Conservation (phyloP, 192 early-diverging fungal species). For the Linderina pennispora region DNA sequence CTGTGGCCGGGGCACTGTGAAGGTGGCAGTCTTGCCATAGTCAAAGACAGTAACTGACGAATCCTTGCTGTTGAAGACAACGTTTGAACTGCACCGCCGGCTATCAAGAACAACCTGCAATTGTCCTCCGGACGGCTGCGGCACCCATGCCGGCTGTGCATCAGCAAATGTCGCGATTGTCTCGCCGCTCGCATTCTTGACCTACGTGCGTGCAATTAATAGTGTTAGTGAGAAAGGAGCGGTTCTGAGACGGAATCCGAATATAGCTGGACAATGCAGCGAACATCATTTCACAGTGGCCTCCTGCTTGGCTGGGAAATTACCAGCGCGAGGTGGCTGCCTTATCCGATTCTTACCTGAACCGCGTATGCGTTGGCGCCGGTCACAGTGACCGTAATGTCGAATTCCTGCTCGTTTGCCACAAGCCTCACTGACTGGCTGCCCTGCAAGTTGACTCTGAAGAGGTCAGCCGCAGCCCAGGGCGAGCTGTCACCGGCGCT, state of each 20-base stretch:
- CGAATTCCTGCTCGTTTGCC: constrained; percentile 17
- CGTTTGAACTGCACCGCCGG: constrained; percentile 52
- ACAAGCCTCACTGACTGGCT: constrained; percentile 13
- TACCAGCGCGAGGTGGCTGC: too few relatives aligned
- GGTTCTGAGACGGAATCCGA: too few relatives aligned
- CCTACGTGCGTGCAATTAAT: background rate
- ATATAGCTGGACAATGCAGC: too few relatives aligned
- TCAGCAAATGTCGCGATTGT: constrained; percentile 4
- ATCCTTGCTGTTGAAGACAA: constrained; percentile 56
- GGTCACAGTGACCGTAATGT: constrained; percentile 11
- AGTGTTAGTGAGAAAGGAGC: background rate
- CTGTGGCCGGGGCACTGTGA: constrained; percentile 52
- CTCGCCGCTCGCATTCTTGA: background rate
- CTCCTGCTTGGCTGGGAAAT: too few relatives aligned
- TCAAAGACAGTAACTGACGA: constrained; percentile 55
- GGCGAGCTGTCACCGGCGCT: constrained; percentile 13
- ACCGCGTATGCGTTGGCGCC: constrained; percentile 12
- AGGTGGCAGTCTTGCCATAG: constrained; percentile 34
- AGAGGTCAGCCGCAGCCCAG: constrained; percentile 39
- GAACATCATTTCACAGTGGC: too few relatives aligned
- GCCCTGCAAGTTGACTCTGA: constrained; percentile 42
- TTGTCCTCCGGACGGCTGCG: constrained; percentile 26
- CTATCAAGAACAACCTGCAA: constrained; percentile 59
- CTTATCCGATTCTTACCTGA: constrained; percentile 1
- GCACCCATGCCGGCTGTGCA: constrained; percentile 17